A percentile compares a stretch with the other conserved stretches of the same genome.
These are phyloP conservation scores for Chlamydomonas sphaeroides DNA, from an alignment of 139 green algal genomes.

Conservation along the genomic window DNA sequence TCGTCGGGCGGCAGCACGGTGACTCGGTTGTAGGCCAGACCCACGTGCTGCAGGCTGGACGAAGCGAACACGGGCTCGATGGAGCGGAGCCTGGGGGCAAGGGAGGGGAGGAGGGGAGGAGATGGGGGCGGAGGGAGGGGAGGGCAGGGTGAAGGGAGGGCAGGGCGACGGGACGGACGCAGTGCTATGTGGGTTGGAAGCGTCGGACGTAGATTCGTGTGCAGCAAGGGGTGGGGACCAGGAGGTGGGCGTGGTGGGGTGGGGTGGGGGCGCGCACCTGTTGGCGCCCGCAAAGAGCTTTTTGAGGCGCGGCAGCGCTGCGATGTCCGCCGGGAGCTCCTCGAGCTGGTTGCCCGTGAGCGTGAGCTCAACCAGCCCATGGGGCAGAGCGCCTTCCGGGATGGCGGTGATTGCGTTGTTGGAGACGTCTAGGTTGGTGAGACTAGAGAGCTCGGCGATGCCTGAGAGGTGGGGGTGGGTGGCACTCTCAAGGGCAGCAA, in stretches of 20 bases:
- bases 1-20: background rate
- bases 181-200: background rate
- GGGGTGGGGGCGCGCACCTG: background rate
- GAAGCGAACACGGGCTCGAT: background rate
- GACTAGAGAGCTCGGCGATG: background rate
- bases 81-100: background rate
- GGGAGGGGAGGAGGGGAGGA: background rate
- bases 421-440: conserved; percentile 19
- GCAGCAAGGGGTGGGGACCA: too few relatives aligned
- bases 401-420: conserved; percentile 11
- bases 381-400: background rate
- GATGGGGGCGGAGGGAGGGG: too few relatives aligned
- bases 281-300: conserved; percentile 30
- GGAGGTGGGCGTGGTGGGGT: background rate
- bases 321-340: conserved; percentile 20
- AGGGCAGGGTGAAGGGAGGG: background rate
- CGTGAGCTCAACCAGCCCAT: conserved; percentile 17
- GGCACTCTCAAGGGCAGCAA: too few relatives aligned
- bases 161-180: background rate
- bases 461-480: too few relatives aligned
- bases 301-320: conserved; percentile 4
- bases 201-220: too few relatives aligned
- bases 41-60: conserved; percentile 21
- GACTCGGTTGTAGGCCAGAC: conserved; percentile 26
- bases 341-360: conserved; percentile 12